A percentile compares a stretch with the other conserved stretches of the same genome.
Evolutionary conservation across 1,284 basidiomycete species (phyloP).

Genomic region (Tausonia pullulans): DNA sequence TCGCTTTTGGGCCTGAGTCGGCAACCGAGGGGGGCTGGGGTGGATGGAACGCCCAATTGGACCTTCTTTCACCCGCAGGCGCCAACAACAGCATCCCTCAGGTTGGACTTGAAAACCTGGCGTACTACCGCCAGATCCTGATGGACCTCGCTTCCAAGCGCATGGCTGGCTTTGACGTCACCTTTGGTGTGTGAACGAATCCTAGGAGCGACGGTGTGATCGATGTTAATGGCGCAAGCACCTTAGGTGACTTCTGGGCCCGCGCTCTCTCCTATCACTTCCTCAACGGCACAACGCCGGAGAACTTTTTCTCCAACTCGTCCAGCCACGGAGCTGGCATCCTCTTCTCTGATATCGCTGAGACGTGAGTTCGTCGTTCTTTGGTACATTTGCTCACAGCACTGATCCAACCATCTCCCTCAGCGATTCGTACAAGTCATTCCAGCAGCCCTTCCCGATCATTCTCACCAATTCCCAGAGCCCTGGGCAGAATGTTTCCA

Average conservation of each 20-base stretch:
- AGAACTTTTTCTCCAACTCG: conserved; percentile 11
- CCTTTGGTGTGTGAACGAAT: no score
- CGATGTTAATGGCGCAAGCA: no score
- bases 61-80: no score
- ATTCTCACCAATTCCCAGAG: conserved; percentile 40
- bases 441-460: conserved; percentile 22
- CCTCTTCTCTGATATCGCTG: conserved; percentile 32
- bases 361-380: conserved; percentile 24
- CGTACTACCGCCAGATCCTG: no score
- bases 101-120: no score
- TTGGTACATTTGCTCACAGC: not conserved
- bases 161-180: no score
- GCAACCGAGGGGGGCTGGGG: not conserved
- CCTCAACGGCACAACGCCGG: no score
- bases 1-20: not conserved
- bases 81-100: no score
- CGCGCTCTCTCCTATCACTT: no score
- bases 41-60: not conserved
- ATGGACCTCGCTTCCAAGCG: no score
- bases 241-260: no score
- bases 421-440: not conserved
- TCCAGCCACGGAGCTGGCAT: conserved; percentile 33
- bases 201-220: no score
- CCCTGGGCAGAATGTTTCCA: conserved; percentile 10
- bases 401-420: not conserved